phyloP scores from a whole-genome alignment of 129 eudicot species.

The Logfia minima region DNA sequence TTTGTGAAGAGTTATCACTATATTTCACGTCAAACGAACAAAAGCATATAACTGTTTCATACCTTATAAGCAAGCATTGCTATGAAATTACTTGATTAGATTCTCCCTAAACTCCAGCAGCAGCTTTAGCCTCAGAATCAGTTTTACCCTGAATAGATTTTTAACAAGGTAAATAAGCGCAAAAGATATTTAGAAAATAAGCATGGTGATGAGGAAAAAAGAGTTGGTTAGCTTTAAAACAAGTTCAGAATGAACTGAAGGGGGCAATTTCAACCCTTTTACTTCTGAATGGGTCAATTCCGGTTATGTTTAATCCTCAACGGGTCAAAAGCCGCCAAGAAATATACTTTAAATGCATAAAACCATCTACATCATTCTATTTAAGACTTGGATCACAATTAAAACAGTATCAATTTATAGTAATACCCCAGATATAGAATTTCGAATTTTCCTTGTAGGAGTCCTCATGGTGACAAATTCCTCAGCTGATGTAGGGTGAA shows the following conservation, averaged over 20 bases:
- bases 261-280: neutral
- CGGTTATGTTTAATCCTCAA: neutral
- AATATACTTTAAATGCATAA: neutral
- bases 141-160: conserved; percentile 59
- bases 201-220: neutral
- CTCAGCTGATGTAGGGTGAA: conserved; percentile 99
- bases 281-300: neutral
- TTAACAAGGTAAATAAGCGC: conserved; percentile 11
- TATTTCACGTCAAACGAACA: conserved; percentile 3
- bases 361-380: neutral
- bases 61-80: conserved; percentile 35
- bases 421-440: conserved; percentile 55
- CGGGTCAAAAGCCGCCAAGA: neutral
- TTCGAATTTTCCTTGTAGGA: conserved; percentile 79
- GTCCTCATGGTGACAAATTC: conserved; percentile 96
- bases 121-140: conserved; percentile 67
- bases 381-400: neutral
- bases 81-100: conserved; percentile 12
- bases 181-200: neutral
- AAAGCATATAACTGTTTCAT: conserved; percentile 9
- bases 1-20: conserved; percentile 1
- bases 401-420: neutral
- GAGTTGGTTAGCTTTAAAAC: neutral
- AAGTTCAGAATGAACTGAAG: neutral
- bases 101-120: conserved; percentile 61